These are phyloP conservation scores for Hyaloperonospora brassicae DNA, from an alignment of 352 stramenopile genomes.

Conservation along the genomic window DNA sequence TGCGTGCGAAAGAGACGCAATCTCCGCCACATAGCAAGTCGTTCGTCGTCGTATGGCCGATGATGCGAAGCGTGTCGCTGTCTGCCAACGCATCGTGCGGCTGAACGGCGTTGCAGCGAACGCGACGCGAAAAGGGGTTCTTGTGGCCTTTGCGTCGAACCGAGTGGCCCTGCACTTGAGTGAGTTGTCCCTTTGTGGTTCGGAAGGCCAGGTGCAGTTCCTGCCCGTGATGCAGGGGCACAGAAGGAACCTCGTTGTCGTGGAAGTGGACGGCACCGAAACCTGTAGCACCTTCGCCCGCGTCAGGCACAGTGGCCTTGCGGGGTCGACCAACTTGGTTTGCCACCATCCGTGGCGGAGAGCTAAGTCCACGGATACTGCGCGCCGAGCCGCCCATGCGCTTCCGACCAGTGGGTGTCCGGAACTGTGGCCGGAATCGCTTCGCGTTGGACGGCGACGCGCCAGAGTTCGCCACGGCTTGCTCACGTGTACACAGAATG, in stretches of 20 bases:
- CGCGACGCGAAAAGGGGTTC: constrained; percentile 48
- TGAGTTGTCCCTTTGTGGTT: constrained; percentile 29
- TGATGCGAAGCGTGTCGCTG: constrained; percentile 46
- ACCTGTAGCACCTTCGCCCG: background rate
- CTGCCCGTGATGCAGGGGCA: constrained; percentile 48
- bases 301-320: constrained; percentile 23
- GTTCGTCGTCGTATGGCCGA: constrained; percentile 47
- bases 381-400: constrained; percentile 19
- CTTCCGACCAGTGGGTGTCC: constrained; percentile 26
- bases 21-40: constrained; percentile 48
- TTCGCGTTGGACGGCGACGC: constrained; percentile 29
- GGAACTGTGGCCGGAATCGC: constrained; percentile 17
- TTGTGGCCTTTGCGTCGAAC: constrained; percentile 23
- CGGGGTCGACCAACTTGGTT: constrained; percentile 25
- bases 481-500: constrained; percentile 24
- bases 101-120: constrained; percentile 34
- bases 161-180: constrained; percentile 42
- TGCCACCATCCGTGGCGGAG: constrained; percentile 36
- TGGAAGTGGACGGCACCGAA: background rate
- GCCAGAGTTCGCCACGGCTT: constrained; percentile 34
- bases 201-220: constrained; percentile 50
- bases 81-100: constrained; percentile 28
- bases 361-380: constrained; percentile 43
- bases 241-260: constrained; percentile 12
- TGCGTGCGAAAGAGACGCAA: constrained; percentile 49